Evolutionary conservation across 2,329 filamentous ascomycete genomes (phyloP).

Genomic region (Penicillium sp.): DNA sequence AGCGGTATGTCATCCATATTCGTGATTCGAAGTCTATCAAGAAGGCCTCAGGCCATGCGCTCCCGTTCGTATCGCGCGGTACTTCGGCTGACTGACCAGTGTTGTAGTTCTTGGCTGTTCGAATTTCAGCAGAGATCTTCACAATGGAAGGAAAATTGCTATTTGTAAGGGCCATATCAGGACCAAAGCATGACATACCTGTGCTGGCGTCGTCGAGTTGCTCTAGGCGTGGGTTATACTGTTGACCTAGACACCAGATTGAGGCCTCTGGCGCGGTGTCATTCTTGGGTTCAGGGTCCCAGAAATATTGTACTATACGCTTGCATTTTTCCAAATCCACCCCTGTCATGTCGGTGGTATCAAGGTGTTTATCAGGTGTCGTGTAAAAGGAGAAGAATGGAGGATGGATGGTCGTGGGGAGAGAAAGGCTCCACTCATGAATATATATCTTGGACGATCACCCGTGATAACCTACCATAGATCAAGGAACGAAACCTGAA

Average conservation of each 20-base stretch:
- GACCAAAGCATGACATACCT: background rate
- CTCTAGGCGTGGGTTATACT: constrained; percentile 48
- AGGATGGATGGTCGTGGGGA: background rate
- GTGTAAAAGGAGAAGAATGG: background rate
- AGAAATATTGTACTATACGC: constrained; percentile 85
- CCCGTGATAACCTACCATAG: background rate
- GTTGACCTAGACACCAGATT: constrained; percentile 78
- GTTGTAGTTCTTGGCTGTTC: background rate
- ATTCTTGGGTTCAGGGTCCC: constrained; percentile 86
- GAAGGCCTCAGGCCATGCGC: constrained; percentile 81
- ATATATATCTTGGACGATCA: background rate
- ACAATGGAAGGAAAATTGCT: background rate
- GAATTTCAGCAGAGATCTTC: background rate
- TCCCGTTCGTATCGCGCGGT: constrained; percentile 7
- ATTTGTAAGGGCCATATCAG: background rate
- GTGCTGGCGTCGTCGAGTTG: background rate
- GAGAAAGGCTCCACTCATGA: background rate
- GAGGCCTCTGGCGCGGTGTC: constrained; percentile 65
- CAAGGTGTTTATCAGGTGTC: background rate
- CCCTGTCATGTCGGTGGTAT: constrained; percentile 54
- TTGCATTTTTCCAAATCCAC: constrained; percentile 76
- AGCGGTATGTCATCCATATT: constrained; percentile 96
- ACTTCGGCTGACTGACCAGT: background rate
- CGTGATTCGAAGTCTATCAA: constrained; percentile 89
- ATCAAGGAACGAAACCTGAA: background rate